These are phyloP conservation scores for Urostyla sp. DNA, from an alignment of 73 alveolate species.

Conservation along the genomic window DNA sequence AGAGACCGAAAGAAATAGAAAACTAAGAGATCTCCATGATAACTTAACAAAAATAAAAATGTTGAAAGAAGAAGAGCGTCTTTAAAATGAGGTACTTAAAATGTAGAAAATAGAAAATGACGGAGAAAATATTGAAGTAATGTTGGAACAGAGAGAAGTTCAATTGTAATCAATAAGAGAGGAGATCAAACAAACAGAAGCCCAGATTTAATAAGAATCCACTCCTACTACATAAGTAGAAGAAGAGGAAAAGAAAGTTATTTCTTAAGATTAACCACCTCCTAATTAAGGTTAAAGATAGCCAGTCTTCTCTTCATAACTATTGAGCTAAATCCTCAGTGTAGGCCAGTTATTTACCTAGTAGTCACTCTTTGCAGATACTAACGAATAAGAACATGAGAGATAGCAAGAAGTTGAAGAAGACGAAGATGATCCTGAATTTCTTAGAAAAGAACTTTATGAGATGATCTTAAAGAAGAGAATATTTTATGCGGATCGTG, in stretches of 20 bases:
- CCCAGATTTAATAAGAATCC: constrained; percentile 19
- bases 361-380: neutral
- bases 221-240: no score
- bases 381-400: neutral
- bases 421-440: constrained; percentile 27
- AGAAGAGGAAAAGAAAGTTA: no score
- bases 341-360: constrained; percentile 51
- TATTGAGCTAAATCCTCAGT: constrained; percentile 23
- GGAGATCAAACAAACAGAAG: neutral
- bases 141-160: neutral
- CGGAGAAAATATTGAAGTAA: neutral
- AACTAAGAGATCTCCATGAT: constrained; percentile 41
- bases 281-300: neutral
- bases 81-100: neutral
- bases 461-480: constrained; percentile 55
- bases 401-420: neutral
- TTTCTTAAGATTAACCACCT: neutral
- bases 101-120: neutral
- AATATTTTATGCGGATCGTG: constrained; percentile 50
- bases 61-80: constrained; percentile 15
- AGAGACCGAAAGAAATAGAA: constrained; percentile 34
- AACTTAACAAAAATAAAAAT: constrained; percentile 29
- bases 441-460: constrained; percentile 8
- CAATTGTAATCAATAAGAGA: constrained; percentile 3
- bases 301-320: constrained; percentile 25